Conservation (phyloP, 2,329 filamentous ascomycete species). For the Blastomyces parvus region DNA sequence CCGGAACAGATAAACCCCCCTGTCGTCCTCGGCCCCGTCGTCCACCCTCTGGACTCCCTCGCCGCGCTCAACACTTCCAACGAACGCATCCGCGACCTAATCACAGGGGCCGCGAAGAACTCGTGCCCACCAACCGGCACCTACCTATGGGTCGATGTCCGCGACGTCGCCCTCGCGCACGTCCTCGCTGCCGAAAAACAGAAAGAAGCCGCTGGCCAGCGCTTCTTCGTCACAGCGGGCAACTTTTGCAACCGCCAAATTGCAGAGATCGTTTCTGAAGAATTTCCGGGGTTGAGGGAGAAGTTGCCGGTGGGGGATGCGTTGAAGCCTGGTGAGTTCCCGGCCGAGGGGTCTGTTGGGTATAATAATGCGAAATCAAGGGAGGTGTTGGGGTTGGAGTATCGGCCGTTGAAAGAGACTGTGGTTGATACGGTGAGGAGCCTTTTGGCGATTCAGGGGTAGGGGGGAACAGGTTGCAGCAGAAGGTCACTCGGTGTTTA, state of each 20-base stretch:
- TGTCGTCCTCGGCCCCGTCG: constrained; percentile 53
- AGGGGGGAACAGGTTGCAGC: background rate
- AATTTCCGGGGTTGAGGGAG: constrained; percentile 34
- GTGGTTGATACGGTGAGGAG: constrained; percentile 19
- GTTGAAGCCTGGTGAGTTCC: constrained; percentile 22
- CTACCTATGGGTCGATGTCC: constrained; percentile 49
- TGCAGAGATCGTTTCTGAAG: constrained; percentile 34
- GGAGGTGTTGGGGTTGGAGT: constrained; percentile 34
- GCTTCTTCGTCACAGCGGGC: constrained; percentile 38
- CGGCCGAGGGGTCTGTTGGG: constrained; percentile 22
- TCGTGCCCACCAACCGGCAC: constrained; percentile 50
- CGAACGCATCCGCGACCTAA: constrained; percentile 53
- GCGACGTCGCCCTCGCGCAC: constrained; percentile 41
- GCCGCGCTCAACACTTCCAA: constrained; percentile 66
- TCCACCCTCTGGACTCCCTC: constrained; percentile 54
- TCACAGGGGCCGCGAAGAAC: constrained; percentile 50
- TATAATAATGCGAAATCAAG: constrained; percentile 35
- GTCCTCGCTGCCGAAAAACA: constrained; percentile 38
- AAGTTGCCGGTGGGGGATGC: constrained; percentile 34
- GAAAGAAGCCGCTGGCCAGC: constrained; percentile 35
- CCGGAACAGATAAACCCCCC: constrained; percentile 41
- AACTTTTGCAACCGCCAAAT: constrained; percentile 36
- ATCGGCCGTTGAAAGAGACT: constrained; percentile 18
- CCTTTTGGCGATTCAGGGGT: constrained; percentile 10
- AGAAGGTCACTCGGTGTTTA: background rate